Evolutionary conservation across 305 asterid species (phyloP).

Genomic region (Petunia hybrid): DNA sequence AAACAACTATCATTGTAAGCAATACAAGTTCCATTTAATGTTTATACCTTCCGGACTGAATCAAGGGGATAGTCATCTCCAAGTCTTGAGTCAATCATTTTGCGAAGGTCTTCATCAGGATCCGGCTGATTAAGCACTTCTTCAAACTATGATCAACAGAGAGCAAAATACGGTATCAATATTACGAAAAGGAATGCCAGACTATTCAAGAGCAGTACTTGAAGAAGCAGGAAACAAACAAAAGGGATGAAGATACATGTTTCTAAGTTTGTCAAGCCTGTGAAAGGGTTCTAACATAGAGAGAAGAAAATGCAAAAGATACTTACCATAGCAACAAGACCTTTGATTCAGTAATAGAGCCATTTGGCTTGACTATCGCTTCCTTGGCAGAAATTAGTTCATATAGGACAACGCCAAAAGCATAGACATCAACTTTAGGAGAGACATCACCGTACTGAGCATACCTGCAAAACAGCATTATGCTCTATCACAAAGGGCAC

Average conservation of each 20-base stretch:
- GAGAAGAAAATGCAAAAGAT: neutral
- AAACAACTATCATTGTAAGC: neutral
- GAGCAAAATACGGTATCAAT: slow-evolving; percentile 32
- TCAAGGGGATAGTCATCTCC: slow-evolving; percentile 78
- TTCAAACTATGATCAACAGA: slow-evolving; percentile 63
- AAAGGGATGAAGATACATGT: neutral
- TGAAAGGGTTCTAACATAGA: neutral
- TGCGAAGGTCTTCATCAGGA: slow-evolving; percentile 55
- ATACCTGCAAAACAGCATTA: slow-evolving; percentile 60
- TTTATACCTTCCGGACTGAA: slow-evolving; percentile 69
- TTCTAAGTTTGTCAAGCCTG: neutral
- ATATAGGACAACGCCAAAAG: slow-evolving; percentile 92
- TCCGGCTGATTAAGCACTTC: slow-evolving; percentile 73
- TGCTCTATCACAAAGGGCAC: slow-evolving; percentile 18
- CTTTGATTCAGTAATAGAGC: slow-evolving; percentile 68
- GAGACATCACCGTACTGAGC: slow-evolving; percentile 89
- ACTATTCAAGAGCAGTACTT: neutral
- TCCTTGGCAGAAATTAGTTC: slow-evolving; percentile 96
- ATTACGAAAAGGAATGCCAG: neutral
- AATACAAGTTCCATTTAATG: neutral
- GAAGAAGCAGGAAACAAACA: neutral
- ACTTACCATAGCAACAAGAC: slow-evolving; percentile 82
- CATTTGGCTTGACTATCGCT: slow-evolving; percentile 75
- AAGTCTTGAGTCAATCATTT: slow-evolving; percentile 75
- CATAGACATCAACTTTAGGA: slow-evolving; percentile 95